These are phyloP conservation scores for Ilyonectria destructans DNA, from an alignment of 2,329 filamentous ascomycete species.

Conservation along the genomic window DNA sequence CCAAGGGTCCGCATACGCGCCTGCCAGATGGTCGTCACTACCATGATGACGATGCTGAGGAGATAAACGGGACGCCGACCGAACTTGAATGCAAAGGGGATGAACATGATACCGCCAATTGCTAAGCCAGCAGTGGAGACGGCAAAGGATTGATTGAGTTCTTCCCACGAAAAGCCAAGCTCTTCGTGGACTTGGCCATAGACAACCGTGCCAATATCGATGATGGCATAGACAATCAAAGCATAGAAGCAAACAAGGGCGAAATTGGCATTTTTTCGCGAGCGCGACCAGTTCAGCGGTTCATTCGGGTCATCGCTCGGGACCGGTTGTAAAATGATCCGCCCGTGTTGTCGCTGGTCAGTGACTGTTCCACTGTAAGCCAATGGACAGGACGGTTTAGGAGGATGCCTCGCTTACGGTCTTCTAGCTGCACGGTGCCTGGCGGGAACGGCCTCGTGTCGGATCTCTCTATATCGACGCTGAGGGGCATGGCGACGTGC, in stretches of 20 bases:
- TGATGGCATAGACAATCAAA: slow-evolving; percentile 5
- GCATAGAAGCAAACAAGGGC: slow-evolving; percentile 17
- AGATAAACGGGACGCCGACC: slow-evolving; percentile 4
- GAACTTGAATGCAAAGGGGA: slow-evolving; percentile 2
- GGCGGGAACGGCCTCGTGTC: too few relatives aligned
- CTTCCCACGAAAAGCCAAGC: background rate
- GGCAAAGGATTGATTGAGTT: background rate
- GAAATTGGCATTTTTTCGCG: slow-evolving; percentile 16
- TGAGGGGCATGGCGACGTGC: too few relatives aligned
- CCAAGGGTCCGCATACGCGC: background rate
- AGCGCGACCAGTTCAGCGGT: slow-evolving; percentile 3
- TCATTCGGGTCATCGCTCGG: background rate
- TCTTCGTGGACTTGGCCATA: background rate
- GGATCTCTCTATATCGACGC: too few relatives aligned
- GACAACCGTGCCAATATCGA: background rate
- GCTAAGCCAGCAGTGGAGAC: background rate
- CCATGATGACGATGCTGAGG: background rate
- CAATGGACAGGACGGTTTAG: too few relatives aligned
- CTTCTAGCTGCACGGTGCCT: too few relatives aligned
- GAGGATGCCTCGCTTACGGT: too few relatives aligned
- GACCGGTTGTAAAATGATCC: too few relatives aligned
- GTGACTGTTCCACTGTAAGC: too few relatives aligned
- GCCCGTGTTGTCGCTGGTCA: too few relatives aligned
- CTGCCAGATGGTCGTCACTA: background rate
- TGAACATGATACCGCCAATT: background rate